phyloP scores from a whole-genome alignment of 768 basidiomycete species.

The Tylopilus cervinicoccineus region DNA sequence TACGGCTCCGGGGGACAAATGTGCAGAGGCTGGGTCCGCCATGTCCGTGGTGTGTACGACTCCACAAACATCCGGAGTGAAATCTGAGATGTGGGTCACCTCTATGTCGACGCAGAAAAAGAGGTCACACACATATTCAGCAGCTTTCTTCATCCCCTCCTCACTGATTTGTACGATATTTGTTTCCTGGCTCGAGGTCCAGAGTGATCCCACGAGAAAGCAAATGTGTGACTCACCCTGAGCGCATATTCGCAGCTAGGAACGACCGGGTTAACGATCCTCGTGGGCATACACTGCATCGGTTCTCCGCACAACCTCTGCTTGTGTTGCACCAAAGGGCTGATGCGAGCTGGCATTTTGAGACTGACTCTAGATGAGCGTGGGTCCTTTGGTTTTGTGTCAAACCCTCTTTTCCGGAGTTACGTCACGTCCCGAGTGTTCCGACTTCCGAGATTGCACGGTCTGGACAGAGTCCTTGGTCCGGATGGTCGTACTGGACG shows the following conservation, averaged over 20 bases:
- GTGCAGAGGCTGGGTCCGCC: constrained; percentile 68
- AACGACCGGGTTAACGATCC: constrained; percentile 53
- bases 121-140: constrained; percentile 54
- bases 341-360: constrained; percentile 12
- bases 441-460: constrained; percentile 5
- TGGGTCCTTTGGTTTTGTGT: constrained; percentile 4
- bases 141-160: constrained; percentile 58
- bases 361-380: background rate
- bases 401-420: background rate
- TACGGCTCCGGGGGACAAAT: constrained; percentile 67
- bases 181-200: constrained; percentile 43
- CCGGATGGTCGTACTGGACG: background rate
- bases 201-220: background rate
- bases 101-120: constrained; percentile 4
- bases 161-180: constrained; percentile 57
- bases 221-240: constrained; percentile 36
- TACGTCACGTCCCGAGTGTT: constrained; percentile 6
- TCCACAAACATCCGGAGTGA: constrained; percentile 52
- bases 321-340: background rate
- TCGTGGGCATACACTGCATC: background rate
- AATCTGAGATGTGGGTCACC: constrained; percentile 39
- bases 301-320: background rate
- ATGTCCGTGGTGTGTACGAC: constrained; percentile 74
- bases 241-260: constrained; percentile 54
- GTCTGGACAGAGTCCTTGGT: background rate